A percentile compares a stretch with the other conserved stretches of the same genome.
Evolutionary conservation across 495 filamentous ascomycete species (phyloP).

Genomic region (Aspergillus sclerotioniger): DNA sequence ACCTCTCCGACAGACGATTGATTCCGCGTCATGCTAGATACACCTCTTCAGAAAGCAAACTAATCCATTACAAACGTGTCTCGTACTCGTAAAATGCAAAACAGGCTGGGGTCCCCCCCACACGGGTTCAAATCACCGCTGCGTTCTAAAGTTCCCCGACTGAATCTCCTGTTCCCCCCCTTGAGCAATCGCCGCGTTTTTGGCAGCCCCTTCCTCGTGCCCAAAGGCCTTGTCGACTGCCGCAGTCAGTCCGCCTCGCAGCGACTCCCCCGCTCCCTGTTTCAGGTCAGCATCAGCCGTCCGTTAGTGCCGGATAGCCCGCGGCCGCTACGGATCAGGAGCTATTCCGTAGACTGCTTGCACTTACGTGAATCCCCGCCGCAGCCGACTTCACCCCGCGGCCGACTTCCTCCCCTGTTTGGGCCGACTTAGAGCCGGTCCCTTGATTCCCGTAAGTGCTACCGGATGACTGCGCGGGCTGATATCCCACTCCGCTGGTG

Average conservation of each 20-base stretch:
- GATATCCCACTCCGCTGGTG: slow-evolving; percentile 14
- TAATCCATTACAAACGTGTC: too few species aligned
- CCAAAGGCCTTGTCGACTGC: slow-evolving; percentile 43
- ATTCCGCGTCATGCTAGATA: too few species aligned
- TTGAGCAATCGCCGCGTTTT: slow-evolving; percentile 38
- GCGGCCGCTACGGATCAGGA: background rate
- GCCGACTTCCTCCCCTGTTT: slow-evolving; percentile 19
- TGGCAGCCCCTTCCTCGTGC: slow-evolving; percentile 32
- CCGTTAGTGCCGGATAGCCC: background rate
- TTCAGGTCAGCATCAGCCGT: background rate
- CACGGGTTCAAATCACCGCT: background rate
- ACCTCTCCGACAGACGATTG: too few species aligned
- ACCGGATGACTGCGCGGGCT: slow-evolving; percentile 17
- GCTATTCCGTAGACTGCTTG: background rate
- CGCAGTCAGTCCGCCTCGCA: slow-evolving; percentile 40
- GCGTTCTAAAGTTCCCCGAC: slow-evolving; percentile 21
- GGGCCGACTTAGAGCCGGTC: slow-evolving; percentile 6
- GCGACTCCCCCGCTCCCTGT: slow-evolving; percentile 43
- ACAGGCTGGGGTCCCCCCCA: too few species aligned
- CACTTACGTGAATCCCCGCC: slow-evolving; percentile 41
- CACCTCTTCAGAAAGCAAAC: too few species aligned
- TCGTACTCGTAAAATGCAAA: background rate
- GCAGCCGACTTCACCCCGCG: slow-evolving; percentile 22
- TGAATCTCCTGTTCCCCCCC: slow-evolving; percentile 39
- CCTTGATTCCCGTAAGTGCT: slow-evolving; percentile 9